A percentile compares a stretch with the other conserved stretches of the same genome.
Conservation (phyloP, 495 filamentous ascomycete species). For the Podospora tetraspora region DNA sequence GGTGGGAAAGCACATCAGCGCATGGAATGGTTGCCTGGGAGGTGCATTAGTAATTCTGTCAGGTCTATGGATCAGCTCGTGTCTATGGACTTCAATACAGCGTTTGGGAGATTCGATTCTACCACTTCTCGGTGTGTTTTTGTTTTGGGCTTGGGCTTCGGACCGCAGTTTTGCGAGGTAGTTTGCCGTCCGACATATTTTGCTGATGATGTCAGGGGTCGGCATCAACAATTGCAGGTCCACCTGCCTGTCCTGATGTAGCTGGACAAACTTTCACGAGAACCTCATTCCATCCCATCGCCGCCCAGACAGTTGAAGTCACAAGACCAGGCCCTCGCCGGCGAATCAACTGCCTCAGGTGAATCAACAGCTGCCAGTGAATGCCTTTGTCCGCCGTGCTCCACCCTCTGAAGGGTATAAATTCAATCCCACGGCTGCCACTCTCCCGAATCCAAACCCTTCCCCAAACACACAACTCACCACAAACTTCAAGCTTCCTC, state of each 20-base stretch:
- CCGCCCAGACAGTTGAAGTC: neutral
- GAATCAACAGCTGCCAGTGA: neutral
- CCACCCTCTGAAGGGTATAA: neutral
- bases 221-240: neutral
- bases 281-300: neutral
- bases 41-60: neutral
- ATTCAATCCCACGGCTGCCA: neutral
- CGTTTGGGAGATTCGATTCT: neutral
- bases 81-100: neutral
- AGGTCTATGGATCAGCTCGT: neutral
- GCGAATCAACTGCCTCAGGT: neutral
- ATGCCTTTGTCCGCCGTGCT: neutral
- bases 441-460: neutral
- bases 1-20: neutral
- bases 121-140: neutral
- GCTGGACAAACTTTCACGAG: neutral
- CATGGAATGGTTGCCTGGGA: neutral
- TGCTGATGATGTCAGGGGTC: neutral
- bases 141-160: neutral
- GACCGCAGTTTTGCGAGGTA: neutral
- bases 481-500: neutral
- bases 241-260: neutral
- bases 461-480: neutral
- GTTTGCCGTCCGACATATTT: neutral
- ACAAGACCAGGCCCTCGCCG: neutral